Base-by-base conservation (phyloP, 2,329 filamentous ascomycete genomes). In the Diaporthe ilicicola region DNA sequence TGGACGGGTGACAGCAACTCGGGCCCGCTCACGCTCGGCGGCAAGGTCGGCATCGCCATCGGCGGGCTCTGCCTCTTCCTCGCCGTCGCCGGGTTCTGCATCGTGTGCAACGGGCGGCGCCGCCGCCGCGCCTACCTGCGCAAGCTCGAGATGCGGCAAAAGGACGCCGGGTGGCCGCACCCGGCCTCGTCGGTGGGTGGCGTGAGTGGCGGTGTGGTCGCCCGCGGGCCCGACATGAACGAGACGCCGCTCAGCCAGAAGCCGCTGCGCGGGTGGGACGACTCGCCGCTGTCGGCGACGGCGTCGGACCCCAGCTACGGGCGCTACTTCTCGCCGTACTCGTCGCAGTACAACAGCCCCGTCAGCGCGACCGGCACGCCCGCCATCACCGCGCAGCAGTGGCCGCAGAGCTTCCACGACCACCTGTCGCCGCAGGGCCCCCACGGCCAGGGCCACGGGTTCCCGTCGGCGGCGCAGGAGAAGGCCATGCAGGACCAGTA, bases 261-360 rank as follows among this genome's bases (percentile, higher is more conserved):
- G 69, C 87, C 88, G 0, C 78, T 89, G 12, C 80, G 83, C 24
- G 82, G 83, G 37, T 90, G 88, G 87, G 85, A 86, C 29, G 85
- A 88, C 73, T 89, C 85, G 32, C 89, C 84, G 0, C 74, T 84
- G 70, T 87, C 84, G 55, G 82, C 81, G 82, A 85, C 55, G 67
- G 48, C 72, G 53, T 59, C 70, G 72, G 71, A 72, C 10, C 56
- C 68, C 22, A 56, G 39, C 39, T 72, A 67, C 73, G 74, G 82
- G 73, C 84, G 82, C 8, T 89, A 90, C 78, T 85, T 89, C 73
- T 90, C 88, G 4, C 89, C 89, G 0, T 91, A 91, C 76, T 84
- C 82, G 24, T 89, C 88, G 50, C 87, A 89, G 71, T 90, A 85
- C 79, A 88, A 82, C 77, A 90, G 88, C 75, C 89, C 89, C 0